Conservation (phyloP, 2,329 filamentous ascomycete genomes). For the Pseudogymnoascus sp. region DNA sequence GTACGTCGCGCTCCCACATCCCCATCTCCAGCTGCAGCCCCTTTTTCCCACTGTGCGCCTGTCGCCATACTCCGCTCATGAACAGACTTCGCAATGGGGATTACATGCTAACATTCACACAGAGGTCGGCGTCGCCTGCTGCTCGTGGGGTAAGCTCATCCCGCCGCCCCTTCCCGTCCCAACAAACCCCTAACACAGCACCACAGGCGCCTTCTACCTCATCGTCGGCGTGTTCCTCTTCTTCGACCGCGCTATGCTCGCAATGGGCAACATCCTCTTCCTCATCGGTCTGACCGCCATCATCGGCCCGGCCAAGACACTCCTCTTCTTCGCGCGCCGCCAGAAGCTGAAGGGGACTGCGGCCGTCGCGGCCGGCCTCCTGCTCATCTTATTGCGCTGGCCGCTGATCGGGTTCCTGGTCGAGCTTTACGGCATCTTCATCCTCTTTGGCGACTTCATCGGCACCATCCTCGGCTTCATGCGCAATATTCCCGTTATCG, state of each 20-base stretch:
- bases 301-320: slow-evolving; percentile 85
- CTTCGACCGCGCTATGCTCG: slow-evolving; percentile 95
- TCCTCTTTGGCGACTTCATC: slow-evolving; percentile 94
- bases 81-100: slow-evolving; percentile 2
- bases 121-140: slow-evolving; percentile 98
- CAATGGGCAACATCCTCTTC: slow-evolving; percentile 99
- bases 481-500: slow-evolving; percentile 75
- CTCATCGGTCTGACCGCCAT: slow-evolving; percentile 93
- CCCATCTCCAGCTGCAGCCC: slow-evolving; percentile 4
- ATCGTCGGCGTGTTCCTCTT: slow-evolving; percentile 92
- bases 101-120: slow-evolving; percentile 24
- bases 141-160: slow-evolving; percentile 81
- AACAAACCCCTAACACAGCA: slow-evolving; percentile 4
- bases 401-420: slow-evolving; percentile 84
- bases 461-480: slow-evolving; percentile 87
- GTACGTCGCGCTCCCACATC: slow-evolving; percentile 46
- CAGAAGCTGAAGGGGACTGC: slow-evolving; percentile 90
- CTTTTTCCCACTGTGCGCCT: slow-evolving; percentile 19
- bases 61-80: slow-evolving; percentile 13
- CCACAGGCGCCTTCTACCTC: slow-evolving; percentile 83
- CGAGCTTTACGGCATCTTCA: slow-evolving; percentile 86
- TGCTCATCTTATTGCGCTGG: slow-evolving; percentile 84
- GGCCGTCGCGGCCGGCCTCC: slow-evolving; percentile 77
- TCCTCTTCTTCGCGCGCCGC: slow-evolving; percentile 87
- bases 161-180: neutral